These are phyloP conservation scores for Candida saitoana DNA, from an alignment of 805 yeast species.

Conservation along the genomic window DNA sequence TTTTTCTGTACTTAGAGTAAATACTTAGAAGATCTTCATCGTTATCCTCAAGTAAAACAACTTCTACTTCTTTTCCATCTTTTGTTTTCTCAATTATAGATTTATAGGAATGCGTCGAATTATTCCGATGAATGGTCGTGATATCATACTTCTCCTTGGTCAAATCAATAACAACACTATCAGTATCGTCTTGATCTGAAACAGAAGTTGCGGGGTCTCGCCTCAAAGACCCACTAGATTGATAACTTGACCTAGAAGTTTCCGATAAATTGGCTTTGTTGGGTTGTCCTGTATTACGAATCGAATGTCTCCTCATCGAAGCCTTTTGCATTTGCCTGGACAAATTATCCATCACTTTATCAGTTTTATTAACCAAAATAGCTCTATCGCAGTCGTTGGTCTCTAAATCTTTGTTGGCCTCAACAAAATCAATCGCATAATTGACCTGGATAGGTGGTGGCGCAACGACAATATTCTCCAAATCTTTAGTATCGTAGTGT, in stretches of 20 bases:
- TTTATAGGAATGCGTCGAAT: constrained; percentile 33
- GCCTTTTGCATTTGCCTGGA: not conserved
- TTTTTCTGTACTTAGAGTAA: constrained; percentile 35
- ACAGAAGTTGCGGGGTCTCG: constrained; percentile 23
- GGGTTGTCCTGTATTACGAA: not conserved
- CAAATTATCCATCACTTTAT: not conserved
- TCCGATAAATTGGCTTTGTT: not conserved
- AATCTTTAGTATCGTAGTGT: constrained; percentile 5
- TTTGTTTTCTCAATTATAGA: constrained; percentile 36
- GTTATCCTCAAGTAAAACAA: constrained; percentile 40
- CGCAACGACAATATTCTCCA: constrained; percentile 23
- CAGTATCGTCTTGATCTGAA: constrained; percentile 32
- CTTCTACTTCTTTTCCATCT: constrained; percentile 39
- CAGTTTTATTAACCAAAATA: not conserved
- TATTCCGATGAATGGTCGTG: constrained; percentile 31
- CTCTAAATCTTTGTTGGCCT: constrained; percentile 7
- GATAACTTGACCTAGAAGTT: constrained; percentile 22
- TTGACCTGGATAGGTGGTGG: constrained; percentile 36
- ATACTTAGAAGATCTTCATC: constrained; percentile 36
- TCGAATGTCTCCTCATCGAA: constrained; percentile 3
- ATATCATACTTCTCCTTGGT: constrained; percentile 39
- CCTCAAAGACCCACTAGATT: constrained; percentile 22
- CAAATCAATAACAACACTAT: constrained; percentile 39
- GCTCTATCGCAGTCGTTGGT: not conserved
- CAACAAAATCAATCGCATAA: constrained; percentile 41